Percentiles rank a stretch among this genome's conserved stretches.
phyloP scores from a whole-genome alignment of 495 filamentous ascomycete species.

The Podospora conica region DNA sequence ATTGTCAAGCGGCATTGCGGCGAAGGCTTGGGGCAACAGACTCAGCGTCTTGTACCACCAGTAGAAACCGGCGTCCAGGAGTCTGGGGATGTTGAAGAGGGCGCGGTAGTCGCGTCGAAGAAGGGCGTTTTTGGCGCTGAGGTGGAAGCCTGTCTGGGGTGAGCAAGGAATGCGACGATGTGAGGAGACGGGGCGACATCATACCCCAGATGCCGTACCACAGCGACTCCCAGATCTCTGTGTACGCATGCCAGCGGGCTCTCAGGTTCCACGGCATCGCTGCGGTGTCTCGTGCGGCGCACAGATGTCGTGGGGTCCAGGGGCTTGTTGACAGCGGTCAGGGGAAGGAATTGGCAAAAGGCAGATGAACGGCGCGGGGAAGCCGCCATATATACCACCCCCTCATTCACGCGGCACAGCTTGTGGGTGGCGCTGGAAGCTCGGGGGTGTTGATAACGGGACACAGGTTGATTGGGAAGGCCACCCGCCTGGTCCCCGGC shows the following conservation, averaged over 20 bases:
- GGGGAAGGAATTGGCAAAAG: neutral
- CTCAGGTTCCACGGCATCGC: neutral
- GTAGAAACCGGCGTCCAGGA: neutral
- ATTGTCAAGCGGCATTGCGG: neutral
- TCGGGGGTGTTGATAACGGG: neutral
- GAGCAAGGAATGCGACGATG: neutral
- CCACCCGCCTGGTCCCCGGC: neutral
- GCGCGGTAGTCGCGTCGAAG: neutral
- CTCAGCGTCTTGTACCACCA: constrained; percentile 2
- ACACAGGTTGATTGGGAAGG: neutral
- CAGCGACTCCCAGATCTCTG: neutral
- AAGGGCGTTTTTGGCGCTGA: neutral
- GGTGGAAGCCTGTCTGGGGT: neutral
- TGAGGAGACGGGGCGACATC: neutral
- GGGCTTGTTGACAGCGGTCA: neutral
- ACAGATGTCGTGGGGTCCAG: neutral
- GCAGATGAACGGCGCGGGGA: neutral
- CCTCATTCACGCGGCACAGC: neutral
- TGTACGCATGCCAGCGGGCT: neutral
- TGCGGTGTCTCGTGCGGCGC: neutral
- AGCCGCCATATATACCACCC: neutral
- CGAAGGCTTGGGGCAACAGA: neutral
- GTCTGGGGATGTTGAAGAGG: neutral
- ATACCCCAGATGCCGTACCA: neutral
- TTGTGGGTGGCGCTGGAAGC: neutral